Base-by-base conservation (phyloP, 2,329 filamentous ascomycete species). In the Graphium sp. region DNA sequence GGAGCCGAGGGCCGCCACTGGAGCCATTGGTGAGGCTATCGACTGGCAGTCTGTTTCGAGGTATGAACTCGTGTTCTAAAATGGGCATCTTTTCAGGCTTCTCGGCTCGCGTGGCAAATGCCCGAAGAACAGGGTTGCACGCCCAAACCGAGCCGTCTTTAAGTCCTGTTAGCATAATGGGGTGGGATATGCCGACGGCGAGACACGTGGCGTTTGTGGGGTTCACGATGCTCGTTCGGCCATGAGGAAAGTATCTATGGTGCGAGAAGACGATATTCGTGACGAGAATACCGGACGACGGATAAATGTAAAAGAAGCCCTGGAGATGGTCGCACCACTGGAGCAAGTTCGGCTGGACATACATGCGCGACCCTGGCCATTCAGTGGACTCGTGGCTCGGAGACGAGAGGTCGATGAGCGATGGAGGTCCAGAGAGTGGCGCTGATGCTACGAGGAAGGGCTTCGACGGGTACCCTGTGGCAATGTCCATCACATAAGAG, bases 391-490 rank as follows among this genome's bases (percentile, higher is more conserved):
- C 66, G 35, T 48, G 51, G 36, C 57, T 62, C 2, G 67, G 66
- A 15, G 56, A 52, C 14, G 52, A 52, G 7, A 73, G 48, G 41
- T 73, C 66, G 5, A 65, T 51, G 7, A 72, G 42, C 14, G 60
- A 63, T 14, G 58, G 48, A 14, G 60, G 54, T 30, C 67, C 67
- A 13, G 63, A 64, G 10, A 70, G 50, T 0, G 67, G 66, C 4
- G 57, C 53, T 2, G 66, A 66, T 6, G 61, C 58, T n/a, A 72
- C 49, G 7, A 69, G 41, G 35, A 63, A 65, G 0, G 67, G 66
- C 32, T 62, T 50, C 2, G 66, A 64, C 4, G 67, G 67, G 35
- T 66, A 70, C 13, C 56, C 64, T 0, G 64, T 62, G 32, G 55
- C 55, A 18, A 73, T 54, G 37, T 71, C 63, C 34, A 70, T 52